A percentile compares a stretch with the other conserved stretches of the same genome.
These are phyloP conservation scores for Populus trichocarpa DNA, from an alignment of 441 rosid genomes.

Conservation along the genomic window DNA sequence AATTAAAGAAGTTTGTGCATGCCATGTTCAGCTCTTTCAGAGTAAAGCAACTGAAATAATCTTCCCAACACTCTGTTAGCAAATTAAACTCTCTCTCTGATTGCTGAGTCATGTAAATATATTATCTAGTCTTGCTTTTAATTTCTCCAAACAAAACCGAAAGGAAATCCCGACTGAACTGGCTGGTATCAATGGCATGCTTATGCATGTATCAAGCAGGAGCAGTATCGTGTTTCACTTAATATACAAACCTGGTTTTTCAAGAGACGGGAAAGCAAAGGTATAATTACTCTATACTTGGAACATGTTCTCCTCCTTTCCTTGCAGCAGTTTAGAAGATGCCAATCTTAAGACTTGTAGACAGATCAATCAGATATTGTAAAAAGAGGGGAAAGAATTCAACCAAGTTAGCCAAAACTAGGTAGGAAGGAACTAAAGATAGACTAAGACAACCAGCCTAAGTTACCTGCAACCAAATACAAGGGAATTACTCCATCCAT, in stretches of 20 bases:
- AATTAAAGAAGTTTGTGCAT: background rate
- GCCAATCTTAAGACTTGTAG: background rate
- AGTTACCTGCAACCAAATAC: background rate
- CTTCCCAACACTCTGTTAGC: background rate
- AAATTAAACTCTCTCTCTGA: background rate
- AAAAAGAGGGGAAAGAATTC: background rate
- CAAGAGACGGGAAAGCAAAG: too few species aligned
- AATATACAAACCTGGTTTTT: too few species aligned
- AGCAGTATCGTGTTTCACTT: too few species aligned
- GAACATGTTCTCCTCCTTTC: background rate
- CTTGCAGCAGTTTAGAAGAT: background rate
- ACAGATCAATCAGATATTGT: background rate
- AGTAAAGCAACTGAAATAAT: background rate
- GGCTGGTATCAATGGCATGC: too few species aligned
- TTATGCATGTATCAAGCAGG: too few species aligned
- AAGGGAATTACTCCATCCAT: background rate
- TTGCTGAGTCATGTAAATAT: background rate
- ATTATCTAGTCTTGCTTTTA: background rate
- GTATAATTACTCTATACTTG: too few species aligned
- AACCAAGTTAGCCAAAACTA: background rate
- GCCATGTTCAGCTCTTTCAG: background rate
- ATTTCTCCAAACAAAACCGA: background rate
- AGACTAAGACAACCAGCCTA: background rate
- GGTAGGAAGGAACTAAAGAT: background rate
- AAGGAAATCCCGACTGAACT: background rate